Evolutionary conservation across 768 basidiomycete species (phyloP).

Genomic region (Saitozyma sp.): DNA sequence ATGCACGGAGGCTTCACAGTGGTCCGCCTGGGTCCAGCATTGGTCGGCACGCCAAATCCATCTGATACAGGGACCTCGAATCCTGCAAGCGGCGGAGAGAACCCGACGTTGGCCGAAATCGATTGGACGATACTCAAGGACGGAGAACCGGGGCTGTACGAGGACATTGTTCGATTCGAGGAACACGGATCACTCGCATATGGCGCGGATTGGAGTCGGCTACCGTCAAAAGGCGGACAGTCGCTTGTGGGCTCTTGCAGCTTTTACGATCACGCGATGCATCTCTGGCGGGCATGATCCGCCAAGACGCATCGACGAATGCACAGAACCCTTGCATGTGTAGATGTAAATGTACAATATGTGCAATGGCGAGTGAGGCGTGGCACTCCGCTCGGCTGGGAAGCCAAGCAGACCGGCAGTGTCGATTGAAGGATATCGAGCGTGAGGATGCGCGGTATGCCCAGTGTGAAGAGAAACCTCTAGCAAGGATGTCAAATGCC

Average conservation of each 20-base stretch:
- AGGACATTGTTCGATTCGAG: slow-evolving; percentile 65
- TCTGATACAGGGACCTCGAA: neutral
- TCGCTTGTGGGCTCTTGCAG: slow-evolving; percentile 78
- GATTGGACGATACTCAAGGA: neutral
- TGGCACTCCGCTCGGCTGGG: too few relatives aligned
- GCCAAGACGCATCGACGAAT: neutral
- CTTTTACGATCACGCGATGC: slow-evolving; percentile 87
- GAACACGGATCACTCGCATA: slow-evolving; percentile 82
- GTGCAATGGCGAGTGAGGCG: too few relatives aligned
- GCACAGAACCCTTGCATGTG: too few relatives aligned
- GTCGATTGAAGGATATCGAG: neutral
- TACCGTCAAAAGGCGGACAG: slow-evolving; percentile 26
- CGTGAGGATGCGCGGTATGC: neutral
- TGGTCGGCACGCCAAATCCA: neutral
- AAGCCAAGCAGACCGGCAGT: neutral
- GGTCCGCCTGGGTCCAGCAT: slow-evolving; percentile 56
- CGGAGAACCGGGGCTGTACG: slow-evolving; percentile 9
- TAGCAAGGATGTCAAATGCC: too few relatives aligned
- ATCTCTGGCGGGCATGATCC: slow-evolving; percentile 71
- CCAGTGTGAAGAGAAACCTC: neutral
- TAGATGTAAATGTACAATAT: too few relatives aligned
- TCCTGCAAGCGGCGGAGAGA: neutral
- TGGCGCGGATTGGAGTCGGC: slow-evolving; percentile 84
- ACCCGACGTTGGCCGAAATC: neutral
- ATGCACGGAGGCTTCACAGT: slow-evolving; percentile 98